A percentile compares a stretch with the other conserved stretches of the same genome.
These are phyloP conservation scores for Dioscorea zingiberensis DNA, from an alignment of 106 monocot genomes.

Conservation along the genomic window DNA sequence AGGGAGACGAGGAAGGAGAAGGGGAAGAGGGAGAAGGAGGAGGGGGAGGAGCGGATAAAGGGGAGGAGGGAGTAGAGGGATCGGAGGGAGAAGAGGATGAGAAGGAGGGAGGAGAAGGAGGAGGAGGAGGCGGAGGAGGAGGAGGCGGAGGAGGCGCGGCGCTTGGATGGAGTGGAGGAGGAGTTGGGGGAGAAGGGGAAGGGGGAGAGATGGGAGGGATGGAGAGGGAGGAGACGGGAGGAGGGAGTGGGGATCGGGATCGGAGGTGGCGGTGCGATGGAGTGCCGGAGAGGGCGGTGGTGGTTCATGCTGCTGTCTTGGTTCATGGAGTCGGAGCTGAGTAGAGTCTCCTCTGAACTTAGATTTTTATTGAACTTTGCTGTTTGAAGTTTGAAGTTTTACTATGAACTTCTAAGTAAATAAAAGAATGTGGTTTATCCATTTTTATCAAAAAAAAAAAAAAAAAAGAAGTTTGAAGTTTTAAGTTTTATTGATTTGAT, in stretches of 20 bases:
- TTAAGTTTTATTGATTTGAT: too few relatives aligned
- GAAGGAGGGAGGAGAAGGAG: slow-evolving; percentile 19
- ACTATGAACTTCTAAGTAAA: too few relatives aligned
- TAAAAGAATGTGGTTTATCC: too few relatives aligned
- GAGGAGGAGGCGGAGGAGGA: slow-evolving; percentile 5
- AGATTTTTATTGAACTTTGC: too few relatives aligned
- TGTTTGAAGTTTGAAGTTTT: too few relatives aligned
- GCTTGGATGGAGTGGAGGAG: slow-evolving; percentile 14
- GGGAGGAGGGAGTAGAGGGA: slow-evolving; percentile 11
- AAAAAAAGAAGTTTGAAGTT: too few relatives aligned
- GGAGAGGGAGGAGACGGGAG: not conserved
- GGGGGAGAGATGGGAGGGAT: slow-evolving; percentile 2
- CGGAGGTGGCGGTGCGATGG: slow-evolving; percentile 8
- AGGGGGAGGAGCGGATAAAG: slow-evolving; percentile 22
- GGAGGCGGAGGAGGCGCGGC: slow-evolving; percentile 7
- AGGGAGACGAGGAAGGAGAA: slow-evolving; percentile 20
- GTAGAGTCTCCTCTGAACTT: too few relatives aligned
- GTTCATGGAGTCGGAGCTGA: not conserved
- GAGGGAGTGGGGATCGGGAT: not conserved
- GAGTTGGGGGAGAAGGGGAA: slow-evolving; percentile 14
- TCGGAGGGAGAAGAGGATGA: slow-evolving; percentile 19
- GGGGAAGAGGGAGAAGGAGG: slow-evolving; percentile 13
- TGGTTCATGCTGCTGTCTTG: not conserved
- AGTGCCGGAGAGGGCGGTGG: not conserved
- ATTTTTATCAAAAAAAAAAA: too few relatives aligned